These are phyloP conservation scores for Yarrowia phangngaensis DNA, from an alignment of 805 yeast species.

Conservation along the genomic window DNA sequence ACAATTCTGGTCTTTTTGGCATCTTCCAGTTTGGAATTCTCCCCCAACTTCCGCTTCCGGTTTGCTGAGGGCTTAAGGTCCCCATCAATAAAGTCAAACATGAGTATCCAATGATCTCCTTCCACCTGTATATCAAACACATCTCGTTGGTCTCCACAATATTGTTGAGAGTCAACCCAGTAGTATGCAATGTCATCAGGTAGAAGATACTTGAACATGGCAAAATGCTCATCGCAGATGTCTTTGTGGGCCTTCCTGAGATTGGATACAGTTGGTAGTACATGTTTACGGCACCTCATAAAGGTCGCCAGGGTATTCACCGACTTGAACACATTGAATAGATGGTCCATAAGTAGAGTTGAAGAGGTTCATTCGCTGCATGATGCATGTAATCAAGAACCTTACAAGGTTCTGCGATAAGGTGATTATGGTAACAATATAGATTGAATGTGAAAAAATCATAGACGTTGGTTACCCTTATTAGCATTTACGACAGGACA, in stretches of 20 bases:
- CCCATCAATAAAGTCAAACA: slow-evolving; percentile 76
- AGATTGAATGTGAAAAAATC: no score
- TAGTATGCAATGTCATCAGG: slow-evolving; percentile 69
- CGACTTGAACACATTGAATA: slow-evolving; percentile 13
- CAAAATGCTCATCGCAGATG: slow-evolving; percentile 49
- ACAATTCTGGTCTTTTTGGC: not conserved
- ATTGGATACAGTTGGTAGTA: slow-evolving; percentile 9
- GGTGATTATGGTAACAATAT: no score
- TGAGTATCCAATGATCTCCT: slow-evolving; percentile 50
- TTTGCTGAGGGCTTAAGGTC: slow-evolving; percentile 15
- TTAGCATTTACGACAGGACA: no score
- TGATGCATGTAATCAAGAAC: not conserved
- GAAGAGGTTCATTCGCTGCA: no score
- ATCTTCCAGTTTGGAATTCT: no score
- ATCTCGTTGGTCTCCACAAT: slow-evolving; percentile 41
- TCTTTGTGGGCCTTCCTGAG: slow-evolving; percentile 8
- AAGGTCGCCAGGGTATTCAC: slow-evolving; percentile 18
- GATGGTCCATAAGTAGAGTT: slow-evolving; percentile 14
- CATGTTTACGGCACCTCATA: slow-evolving; percentile 18
- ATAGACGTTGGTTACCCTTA: no score
- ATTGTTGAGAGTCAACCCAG: slow-evolving; percentile 54
- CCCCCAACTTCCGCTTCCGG: slow-evolving; percentile 6
- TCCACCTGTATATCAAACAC: slow-evolving; percentile 47
- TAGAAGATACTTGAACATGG: slow-evolving; percentile 55
- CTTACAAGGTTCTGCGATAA: no score